These are phyloP conservation scores for Jacaranda mimosifolia DNA, from an alignment of 257 asterid species.

Conservation along the genomic window DNA sequence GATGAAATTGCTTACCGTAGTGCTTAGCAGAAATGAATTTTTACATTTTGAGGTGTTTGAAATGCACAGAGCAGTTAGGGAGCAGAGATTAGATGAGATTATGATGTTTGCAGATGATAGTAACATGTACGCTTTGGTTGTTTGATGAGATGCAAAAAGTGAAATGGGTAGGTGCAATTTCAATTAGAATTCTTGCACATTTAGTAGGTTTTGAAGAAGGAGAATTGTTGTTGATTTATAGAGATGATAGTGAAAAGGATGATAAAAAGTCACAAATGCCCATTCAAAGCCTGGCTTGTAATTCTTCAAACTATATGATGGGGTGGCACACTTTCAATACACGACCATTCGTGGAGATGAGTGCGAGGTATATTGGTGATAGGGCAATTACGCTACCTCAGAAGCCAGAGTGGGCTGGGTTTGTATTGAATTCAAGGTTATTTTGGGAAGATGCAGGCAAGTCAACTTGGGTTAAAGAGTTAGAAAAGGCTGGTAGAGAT, in stretches of 20 bases:
- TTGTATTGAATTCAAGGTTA: slow-evolving; percentile 67
- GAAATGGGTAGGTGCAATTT: slow-evolving; percentile 68
- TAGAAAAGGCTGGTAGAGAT: slow-evolving; percentile 58
- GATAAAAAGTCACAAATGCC: slow-evolving; percentile 51
- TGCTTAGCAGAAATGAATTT: slow-evolving; percentile 13
- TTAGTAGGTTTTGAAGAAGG: slow-evolving; percentile 54
- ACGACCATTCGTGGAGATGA: slow-evolving; percentile 45
- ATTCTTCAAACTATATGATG: slow-evolving; percentile 61
- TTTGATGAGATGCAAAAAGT: slow-evolving; percentile 78
- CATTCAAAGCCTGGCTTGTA: slow-evolving; percentile 78
- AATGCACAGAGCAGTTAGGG: slow-evolving; percentile 57
- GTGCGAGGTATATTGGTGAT: slow-evolving; percentile 71
- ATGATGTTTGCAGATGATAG: slow-evolving; percentile 79
- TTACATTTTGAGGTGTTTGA: slow-evolving; percentile 24
- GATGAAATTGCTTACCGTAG: background rate
- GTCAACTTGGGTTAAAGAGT: slow-evolving; percentile 73
- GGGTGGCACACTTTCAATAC: slow-evolving; percentile 71
- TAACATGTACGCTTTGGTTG: slow-evolving; percentile 69
- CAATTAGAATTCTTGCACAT: slow-evolving; percentile 67
- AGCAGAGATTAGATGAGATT: slow-evolving; percentile 62
- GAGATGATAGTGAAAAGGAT: slow-evolving; percentile 42
- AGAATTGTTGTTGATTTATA: slow-evolving; percentile 35
- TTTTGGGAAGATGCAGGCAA: slow-evolving; percentile 62
- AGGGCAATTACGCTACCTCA: slow-evolving; percentile 65
- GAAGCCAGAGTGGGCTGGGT: slow-evolving; percentile 78